Evolutionary conservation across 2,329 filamentous ascomycete genomes (phyloP), one percentile per base, ranked within the genome.

Genomic region (Penicillium occitanis): DNA sequence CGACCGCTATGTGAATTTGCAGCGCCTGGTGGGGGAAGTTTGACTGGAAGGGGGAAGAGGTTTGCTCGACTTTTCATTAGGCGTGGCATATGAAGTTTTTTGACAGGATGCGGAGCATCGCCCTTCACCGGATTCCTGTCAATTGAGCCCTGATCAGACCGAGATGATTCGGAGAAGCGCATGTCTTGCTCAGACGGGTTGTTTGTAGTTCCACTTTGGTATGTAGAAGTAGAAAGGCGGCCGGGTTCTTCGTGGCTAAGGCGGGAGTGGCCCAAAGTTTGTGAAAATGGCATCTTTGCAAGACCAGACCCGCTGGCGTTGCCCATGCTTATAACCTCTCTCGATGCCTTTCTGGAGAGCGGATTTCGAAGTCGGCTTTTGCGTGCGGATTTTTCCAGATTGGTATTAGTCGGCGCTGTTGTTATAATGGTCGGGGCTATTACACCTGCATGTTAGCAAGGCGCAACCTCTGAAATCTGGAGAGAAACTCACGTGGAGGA

Each of bases 21-120:
- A 67, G 17, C 75, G 70, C 87, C 79, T 28, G 83, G 78, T 22
- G 78, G 77, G 40, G 81, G 76, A 69, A 87, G 84, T 77, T 90
- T 93, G 69, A 94, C 88, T 48, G 92, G 93, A n/a, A 98, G 83
- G 66, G 94, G 93, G 73, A 98, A 98, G 42, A 98, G 81, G 2
- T 91, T 86, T 33, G 87, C 89, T 67, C 90, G 88, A 73, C 90
- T 92, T 72, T 88, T 90, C 73, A 88, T 91, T 69, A 92, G 86
- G 62, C 92, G 90, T 40, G 90, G 87, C 69, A 98, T 83, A 66
- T 88, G 89, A 76, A 97, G 97, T 30, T 90, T 90, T 25, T 85
- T 90, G 42, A 86, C 88, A 5, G 87, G 86, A 33, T 86, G 83
- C 14, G 85, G 80, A 10, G 85, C 87, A 69, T 91, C 87, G 11